Percentiles rank a stretch among this genome's conserved stretches.
These are phyloP conservation scores for Neofusicoccum umdonicola DNA, from an alignment of 2,329 filamentous ascomycete genomes.

Conservation along the genomic window DNA sequence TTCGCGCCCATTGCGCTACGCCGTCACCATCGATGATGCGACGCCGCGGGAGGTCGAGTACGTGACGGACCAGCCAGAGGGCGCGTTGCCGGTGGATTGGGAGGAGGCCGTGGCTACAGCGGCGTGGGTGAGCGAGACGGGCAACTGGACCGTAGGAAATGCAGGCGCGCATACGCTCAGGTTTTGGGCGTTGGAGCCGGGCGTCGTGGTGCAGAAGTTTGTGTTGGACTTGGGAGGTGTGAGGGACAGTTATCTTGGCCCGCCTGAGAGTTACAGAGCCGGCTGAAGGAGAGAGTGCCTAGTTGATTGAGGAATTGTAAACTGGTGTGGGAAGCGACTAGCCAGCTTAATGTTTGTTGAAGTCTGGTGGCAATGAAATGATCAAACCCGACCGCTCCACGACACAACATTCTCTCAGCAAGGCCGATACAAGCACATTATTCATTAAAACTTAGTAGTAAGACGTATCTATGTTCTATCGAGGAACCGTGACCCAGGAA, in stretches of 20 bases:
- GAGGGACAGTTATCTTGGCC: slow-evolving; percentile 54
- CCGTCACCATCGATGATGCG: slow-evolving; percentile 43
- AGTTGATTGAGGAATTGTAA: too few species aligned
- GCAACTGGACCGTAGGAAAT: slow-evolving; percentile 28
- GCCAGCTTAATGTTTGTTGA: too few species aligned
- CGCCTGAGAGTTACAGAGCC: slow-evolving; percentile 48
- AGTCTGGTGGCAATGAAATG: too few species aligned
- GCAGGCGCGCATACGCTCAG: slow-evolving; percentile 44
- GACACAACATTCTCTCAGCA: too few species aligned
- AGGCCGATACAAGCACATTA: too few species aligned
- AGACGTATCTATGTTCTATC: too few species aligned
- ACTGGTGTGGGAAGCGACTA: too few species aligned
- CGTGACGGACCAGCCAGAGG: slow-evolving; percentile 41
- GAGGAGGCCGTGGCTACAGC: slow-evolving; percentile 49
- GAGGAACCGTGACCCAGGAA: too few species aligned
- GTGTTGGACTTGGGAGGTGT: slow-evolving; percentile 57
- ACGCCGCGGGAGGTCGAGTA: slow-evolving; percentile 40
- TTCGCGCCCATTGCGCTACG: slow-evolving; percentile 49
- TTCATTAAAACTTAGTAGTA: too few species aligned
- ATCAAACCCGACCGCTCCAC: too few species aligned
- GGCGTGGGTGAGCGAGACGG: slow-evolving; percentile 50
- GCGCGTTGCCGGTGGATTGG: slow-evolving; percentile 50
- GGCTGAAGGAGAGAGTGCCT: neutral
- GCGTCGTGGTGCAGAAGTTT: slow-evolving; percentile 48
- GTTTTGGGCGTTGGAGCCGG: slow-evolving; percentile 47